Evolutionary conservation across 1,139 yeast genomes (phyloP).

Genomic region (Saccharomyces hybrid): DNA sequence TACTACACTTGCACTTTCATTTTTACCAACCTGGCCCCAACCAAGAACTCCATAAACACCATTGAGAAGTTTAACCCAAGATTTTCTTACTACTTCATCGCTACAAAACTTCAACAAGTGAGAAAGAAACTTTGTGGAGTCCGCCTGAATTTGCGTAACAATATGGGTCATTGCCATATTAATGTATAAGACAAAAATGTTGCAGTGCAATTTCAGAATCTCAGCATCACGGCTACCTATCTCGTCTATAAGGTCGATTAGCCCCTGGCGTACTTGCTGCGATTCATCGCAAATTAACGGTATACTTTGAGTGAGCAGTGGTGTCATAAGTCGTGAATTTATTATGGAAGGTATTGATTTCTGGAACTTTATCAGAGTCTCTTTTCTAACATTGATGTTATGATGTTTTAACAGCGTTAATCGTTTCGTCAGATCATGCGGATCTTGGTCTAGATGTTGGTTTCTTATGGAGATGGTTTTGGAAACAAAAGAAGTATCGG

Average conservation of each 20-base stretch:
- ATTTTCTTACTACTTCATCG: slow-evolving; percentile 45
- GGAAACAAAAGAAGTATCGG: slow-evolving; percentile 82
- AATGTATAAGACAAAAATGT: slow-evolving; percentile 63
- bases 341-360: slow-evolving; percentile 40
- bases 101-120: slow-evolving; percentile 44
- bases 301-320: slow-evolving; percentile 24
- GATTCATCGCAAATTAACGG: slow-evolving; percentile 32
- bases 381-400: slow-evolving; percentile 63
- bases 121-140: slow-evolving; percentile 56
- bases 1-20: slow-evolving; percentile 16
- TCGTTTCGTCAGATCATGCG: slow-evolving; percentile 45
- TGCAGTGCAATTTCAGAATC: slow-evolving; percentile 58
- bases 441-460: slow-evolving; percentile 35
- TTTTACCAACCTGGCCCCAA: slow-evolving; percentile 40
- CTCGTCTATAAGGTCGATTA: slow-evolving; percentile 45
- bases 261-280: slow-evolving; percentile 53
- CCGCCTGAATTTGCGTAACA: slow-evolving; percentile 60
- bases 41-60: slow-evolving; percentile 52
- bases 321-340: slow-evolving; percentile 25
- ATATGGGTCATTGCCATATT: slow-evolving; percentile 95
- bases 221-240: slow-evolving; percentile 47
- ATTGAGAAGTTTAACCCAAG: slow-evolving; percentile 53
- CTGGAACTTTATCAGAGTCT: slow-evolving; percentile 50
- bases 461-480: slow-evolving; percentile 58
- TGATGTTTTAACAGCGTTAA: slow-evolving; percentile 73